phyloP scores from a whole-genome alignment of 306 rosid species.

The Prunus davidiana region DNA sequence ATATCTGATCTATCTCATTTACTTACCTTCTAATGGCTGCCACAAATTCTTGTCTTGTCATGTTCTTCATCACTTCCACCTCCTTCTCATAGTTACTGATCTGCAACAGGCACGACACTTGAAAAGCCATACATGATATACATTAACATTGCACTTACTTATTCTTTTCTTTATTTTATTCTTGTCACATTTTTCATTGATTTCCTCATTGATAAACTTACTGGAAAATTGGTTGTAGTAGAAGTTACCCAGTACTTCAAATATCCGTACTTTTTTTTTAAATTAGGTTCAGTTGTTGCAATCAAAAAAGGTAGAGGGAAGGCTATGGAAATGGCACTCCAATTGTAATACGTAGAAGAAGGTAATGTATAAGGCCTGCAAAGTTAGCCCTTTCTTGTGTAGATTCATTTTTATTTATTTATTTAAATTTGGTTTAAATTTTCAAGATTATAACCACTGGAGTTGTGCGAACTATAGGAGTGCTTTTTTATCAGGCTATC shows the following conservation, averaged over 20 bases:
- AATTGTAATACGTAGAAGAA: neutral
- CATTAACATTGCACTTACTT: neutral
- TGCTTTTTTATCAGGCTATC: too few relatives aligned
- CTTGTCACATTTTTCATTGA: neutral
- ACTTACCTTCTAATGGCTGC: too few relatives aligned
- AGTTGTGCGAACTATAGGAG: too few relatives aligned
- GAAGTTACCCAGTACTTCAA: conserved; percentile 94
- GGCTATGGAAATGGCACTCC: neutral
- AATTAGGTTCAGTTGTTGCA: neutral
- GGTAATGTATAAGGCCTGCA: too few relatives aligned
- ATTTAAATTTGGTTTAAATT: too few relatives aligned
- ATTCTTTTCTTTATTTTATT: neutral
- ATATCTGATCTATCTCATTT: too few relatives aligned
- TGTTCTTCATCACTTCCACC: conserved; percentile 52
- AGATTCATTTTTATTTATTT: too few relatives aligned
- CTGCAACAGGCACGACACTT: conserved; percentile 25
- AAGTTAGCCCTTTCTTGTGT: too few relatives aligned
- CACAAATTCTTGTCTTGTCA: conserved; percentile 29
- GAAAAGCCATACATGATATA: neutral
- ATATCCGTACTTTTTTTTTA: too few relatives aligned
- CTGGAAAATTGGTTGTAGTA: conserved; percentile 94
- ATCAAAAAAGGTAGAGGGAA: neutral
- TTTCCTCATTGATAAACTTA: neutral
- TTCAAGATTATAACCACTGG: too few relatives aligned
- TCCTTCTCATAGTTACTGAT: conserved; percentile 91